phyloP scores from a whole-genome alignment of 768 basidiomycete genomes.

The Naganishia friedmannii region DNA sequence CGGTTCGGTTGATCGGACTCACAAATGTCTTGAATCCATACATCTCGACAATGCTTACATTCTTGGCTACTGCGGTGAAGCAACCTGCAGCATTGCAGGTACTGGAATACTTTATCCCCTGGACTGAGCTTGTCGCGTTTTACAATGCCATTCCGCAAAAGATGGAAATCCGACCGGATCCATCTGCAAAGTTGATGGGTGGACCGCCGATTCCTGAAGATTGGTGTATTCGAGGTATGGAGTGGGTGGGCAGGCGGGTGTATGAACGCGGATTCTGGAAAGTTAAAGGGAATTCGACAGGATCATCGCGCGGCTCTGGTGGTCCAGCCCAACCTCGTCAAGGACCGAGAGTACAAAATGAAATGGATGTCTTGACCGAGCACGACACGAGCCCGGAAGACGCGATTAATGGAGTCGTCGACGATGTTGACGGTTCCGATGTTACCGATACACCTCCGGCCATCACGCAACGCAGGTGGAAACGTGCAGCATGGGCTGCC shows the following conservation, averaged over 20 bases:
- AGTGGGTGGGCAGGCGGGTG: conserved; percentile 86
- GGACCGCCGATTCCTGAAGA: conserved; percentile 80
- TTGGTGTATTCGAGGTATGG: conserved; percentile 93
- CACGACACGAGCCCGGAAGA: conserved; percentile 55
- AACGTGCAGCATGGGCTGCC: conserved; percentile 67
- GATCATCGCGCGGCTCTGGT: conserved; percentile 33
- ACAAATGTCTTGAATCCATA: conserved; percentile 73
- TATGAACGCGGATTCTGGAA: conserved; percentile 96
- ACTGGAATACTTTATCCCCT: conserved; percentile 77
- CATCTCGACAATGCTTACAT: conserved; percentile 78
- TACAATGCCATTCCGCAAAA: conserved; percentile 62
- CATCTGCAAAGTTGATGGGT: conserved; percentile 62
- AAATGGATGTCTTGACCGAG: conserved; percentile 72
- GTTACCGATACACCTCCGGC: conserved; percentile 53
- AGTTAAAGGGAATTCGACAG: conserved; percentile 47
- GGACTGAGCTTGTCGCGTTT: conserved; percentile 69
- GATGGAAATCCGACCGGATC: conserved; percentile 44
- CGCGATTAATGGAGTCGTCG: conserved; percentile 71
- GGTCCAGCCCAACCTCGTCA: conserved; percentile 48
- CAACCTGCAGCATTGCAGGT: conserved; percentile 62
- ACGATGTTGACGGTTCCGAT: conserved; percentile 59
- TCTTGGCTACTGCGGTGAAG: conserved; percentile 73
- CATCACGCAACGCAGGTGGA: conserved; percentile 64
- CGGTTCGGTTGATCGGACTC: conserved; percentile 56
- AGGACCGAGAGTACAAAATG: conserved; percentile 53